These are phyloP conservation scores for Phytopythium kandeliae DNA, from an alignment of 352 stramenopile genomes.

Conservation along the genomic window DNA sequence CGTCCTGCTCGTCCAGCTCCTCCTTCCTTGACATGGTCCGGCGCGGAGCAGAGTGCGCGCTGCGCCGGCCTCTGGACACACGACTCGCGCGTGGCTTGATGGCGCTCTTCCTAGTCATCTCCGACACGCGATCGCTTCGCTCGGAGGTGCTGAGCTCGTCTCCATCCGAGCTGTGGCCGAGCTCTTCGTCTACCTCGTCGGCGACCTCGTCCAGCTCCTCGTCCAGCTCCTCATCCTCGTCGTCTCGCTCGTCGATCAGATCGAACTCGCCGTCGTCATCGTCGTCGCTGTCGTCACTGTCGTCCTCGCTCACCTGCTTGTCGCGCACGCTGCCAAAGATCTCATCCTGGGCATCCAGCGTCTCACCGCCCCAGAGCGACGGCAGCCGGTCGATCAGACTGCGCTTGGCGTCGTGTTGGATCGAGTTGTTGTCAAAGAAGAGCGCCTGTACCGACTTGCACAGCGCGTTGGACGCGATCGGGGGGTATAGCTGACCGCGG, in stretches of 20 bases:
- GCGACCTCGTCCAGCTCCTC: conserved; percentile 25
- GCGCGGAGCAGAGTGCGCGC: neutral
- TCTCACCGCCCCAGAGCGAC: conserved; percentile 63
- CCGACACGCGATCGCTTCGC: conserved; percentile 5
- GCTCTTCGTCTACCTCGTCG: conserved; percentile 21
- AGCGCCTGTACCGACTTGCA: conserved; percentile 66
- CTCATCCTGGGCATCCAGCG: conserved; percentile 56
- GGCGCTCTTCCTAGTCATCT: neutral
- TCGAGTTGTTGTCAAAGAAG: conserved; percentile 80
- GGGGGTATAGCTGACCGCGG: conserved; percentile 60
- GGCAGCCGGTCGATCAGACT: conserved; percentile 65
- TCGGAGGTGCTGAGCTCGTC: conserved; percentile 6
- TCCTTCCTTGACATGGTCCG: conserved; percentile 35
- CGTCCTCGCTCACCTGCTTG: conserved; percentile 28
- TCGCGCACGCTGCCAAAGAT: conserved; percentile 40
- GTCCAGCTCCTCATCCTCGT: conserved; percentile 13
- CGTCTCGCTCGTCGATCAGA: conserved; percentile 23
- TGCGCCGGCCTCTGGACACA: conserved; percentile 1
- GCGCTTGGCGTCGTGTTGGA: conserved; percentile 75
- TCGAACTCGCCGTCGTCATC: conserved; percentile 27
- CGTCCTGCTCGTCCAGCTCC: conserved; percentile 59
- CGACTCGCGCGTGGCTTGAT: conserved; percentile 1
- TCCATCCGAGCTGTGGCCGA: conserved; percentile 1
- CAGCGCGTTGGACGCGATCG: conserved; percentile 57
- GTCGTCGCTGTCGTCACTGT: conserved; percentile 44